Evolutionary conservation across 2,329 filamentous ascomycete species (phyloP).

Genomic region (Colletotrichum brevisporum): DNA sequence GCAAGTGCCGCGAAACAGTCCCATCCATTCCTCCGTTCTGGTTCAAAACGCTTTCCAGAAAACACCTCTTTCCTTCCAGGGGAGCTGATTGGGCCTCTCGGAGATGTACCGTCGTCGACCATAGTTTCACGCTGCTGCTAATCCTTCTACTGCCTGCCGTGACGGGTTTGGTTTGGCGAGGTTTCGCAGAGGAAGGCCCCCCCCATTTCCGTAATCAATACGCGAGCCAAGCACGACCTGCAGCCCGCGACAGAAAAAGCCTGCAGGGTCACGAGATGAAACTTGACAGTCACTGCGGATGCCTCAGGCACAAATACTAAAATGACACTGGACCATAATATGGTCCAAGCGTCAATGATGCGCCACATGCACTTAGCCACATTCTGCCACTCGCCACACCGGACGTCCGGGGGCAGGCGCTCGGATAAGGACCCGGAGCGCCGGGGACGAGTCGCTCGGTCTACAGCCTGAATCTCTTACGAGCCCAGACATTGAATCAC

Average conservation of each 20-base stretch:
- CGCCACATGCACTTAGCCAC: not conserved
- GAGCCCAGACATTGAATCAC: too few relatives aligned
- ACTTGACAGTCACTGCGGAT: not conserved
- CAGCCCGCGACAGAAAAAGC: not conserved
- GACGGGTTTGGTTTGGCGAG: too few relatives aligned
- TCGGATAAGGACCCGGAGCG: too few relatives aligned
- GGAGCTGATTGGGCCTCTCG: too few relatives aligned
- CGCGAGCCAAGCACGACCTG: not conserved
- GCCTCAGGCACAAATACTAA: constrained; percentile 12
- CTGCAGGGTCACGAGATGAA: constrained; percentile 25
- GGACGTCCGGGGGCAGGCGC: not conserved
- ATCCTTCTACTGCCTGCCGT: too few relatives aligned
- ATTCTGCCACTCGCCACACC: not conserved
- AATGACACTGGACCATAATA: not conserved
- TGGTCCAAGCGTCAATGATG: not conserved
- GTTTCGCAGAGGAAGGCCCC: too few relatives aligned
- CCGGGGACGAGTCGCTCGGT: too few relatives aligned
- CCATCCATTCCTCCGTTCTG: too few relatives aligned
- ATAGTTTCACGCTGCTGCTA: too few relatives aligned
- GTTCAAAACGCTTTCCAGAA: too few relatives aligned
- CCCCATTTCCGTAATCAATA: not conserved
- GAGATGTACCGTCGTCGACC: too few relatives aligned
- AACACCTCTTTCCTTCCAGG: not conserved
- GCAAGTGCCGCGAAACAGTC: constrained; percentile 16
- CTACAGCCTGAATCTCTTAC: too few relatives aligned